Evolutionary conservation across 495 filamentous ascomycete species (phyloP), one percentile per base, ranked within the genome.

Genomic region (Xylaria telfairii): DNA sequence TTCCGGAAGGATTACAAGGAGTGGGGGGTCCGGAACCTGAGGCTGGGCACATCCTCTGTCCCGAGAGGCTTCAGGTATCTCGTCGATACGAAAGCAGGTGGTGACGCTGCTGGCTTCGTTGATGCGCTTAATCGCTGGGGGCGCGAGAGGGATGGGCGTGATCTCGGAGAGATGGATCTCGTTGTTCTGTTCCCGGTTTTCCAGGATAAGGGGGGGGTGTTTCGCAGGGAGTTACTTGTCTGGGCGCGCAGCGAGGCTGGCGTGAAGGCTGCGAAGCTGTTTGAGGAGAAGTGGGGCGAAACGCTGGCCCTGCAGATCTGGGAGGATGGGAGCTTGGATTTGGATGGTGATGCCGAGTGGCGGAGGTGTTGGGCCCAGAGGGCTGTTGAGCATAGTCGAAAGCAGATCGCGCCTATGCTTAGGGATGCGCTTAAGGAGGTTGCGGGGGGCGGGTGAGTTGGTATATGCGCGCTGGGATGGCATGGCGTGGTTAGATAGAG

Each of bases 1-100:
- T 78, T 98, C 59, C 86, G 90, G 68, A 95, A 96, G 72, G 96
- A 99, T 79, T 99, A 96, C 80, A 99, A 99, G 81, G 87, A 91
- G 68, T 99, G 95, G 94, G 81, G 75, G 5, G 94, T 93, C 74
- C 79, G 74, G 1, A 75, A 67, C 7, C 70, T 87, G 37, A 86
- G 81, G 24, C 79, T 99, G 10, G 96, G 96, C 1, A 92, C 97
- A 57, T 91, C 90, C 57, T 89, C 89, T 13, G 84, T 92, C 5
- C 89, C 95, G 34, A 91, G 90, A 73, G 84, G 89, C 0, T 81
- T 98, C 10, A 77, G 79, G 0, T 93, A 88, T 79, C 76, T 95
- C 41, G 68, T 90, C 9, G 74, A 82, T 3, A 92, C 93, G 68
- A 87, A 88, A 0, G 80, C 78, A 75, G n/a, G 74, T 83, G 60